Evolutionary conservation across 1,284 basidiomycete genomes (phyloP).

Genomic region (Trichosporon sp.): DNA sequence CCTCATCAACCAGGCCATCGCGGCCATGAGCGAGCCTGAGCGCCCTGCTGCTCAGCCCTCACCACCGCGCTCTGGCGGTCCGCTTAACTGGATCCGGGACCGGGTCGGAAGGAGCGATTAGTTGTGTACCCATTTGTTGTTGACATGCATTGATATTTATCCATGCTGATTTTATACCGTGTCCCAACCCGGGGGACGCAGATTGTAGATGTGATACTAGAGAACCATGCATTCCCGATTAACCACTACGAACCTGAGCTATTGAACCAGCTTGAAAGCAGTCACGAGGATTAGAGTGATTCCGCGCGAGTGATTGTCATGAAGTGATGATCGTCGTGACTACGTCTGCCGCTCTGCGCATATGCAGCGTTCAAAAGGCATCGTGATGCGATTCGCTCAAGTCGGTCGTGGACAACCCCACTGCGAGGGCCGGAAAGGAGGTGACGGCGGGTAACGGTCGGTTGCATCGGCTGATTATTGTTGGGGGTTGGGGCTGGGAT

Average conservation of each 20-base stretch:
- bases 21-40: conserved; percentile 44
- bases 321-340: neutral
- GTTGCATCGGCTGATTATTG: neutral
- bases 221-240: conserved; percentile 5
- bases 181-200: neutral
- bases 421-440: too few relatives aligned
- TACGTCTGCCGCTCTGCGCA: too few relatives aligned
- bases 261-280: too few relatives aligned
- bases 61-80: neutral
- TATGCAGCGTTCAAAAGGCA: neutral
- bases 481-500: neutral
- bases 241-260: neutral
- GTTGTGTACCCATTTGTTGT: conserved; percentile 19
- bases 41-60: neutral
- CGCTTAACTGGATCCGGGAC: conserved; percentile 13
- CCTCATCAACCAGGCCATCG: conserved; percentile 55
- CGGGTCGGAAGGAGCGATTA: conserved; percentile 12
- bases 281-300: neutral
- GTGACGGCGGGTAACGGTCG: neutral
- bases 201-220: conserved; percentile 10
- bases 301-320: neutral
- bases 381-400: neutral
- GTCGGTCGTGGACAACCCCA: neutral
- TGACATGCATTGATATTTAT: conserved; percentile 16
- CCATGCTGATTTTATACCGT: neutral